Evolutionary conservation across 2,329 filamentous ascomycete genomes (phyloP), one percentile per base, ranked within the genome.

Genomic region (Aspergillus uvarum): DNA sequence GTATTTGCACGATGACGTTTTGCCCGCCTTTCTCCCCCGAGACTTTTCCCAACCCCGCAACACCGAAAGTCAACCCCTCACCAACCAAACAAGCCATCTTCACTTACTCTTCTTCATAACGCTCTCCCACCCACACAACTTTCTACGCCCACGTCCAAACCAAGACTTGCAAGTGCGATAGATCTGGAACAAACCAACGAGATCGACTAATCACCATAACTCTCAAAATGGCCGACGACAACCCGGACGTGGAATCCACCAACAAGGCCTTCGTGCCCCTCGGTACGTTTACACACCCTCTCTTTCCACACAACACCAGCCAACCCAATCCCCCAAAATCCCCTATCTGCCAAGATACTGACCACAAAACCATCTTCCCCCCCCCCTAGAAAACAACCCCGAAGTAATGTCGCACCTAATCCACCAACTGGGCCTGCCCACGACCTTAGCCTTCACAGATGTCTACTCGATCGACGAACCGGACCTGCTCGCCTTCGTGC

Each of bases 401-500:
- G 87, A 91, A 77, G 87, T 97, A 32, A 95, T 98, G 88, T 93
- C 88, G 56, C 79, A 83, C 48, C 88, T 98, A 38, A 85, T 96
- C 52, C 90, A 90, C 80, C 87, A 87, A 67, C 89, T 98, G 26
- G 94, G 94, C 64, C 86, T 98, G 58, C 89, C 90, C n/a, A 72
- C 79, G n/a, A 81, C 84, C 26, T 84, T 98, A 50, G 83, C 86
- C 69, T 88, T 96, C 78, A 89, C 96, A 81, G 94, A 98, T 77
- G 91, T 98, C 75, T 97, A 89, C 84, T 93, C 89, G 67, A 88
- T 98, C 71, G 89, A 90, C 65, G 93, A 98, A 55, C 87, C 90
- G 0, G 88, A 92, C 55, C 85, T 97, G 44, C 87, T 98, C 54
- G 85, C 87, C 62, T 92, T 96, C 77, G 87, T 98, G 44, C 93